phyloP scores from a whole-genome alignment of 495 filamentous ascomycete species.

The Lepraria neglecta region DNA sequence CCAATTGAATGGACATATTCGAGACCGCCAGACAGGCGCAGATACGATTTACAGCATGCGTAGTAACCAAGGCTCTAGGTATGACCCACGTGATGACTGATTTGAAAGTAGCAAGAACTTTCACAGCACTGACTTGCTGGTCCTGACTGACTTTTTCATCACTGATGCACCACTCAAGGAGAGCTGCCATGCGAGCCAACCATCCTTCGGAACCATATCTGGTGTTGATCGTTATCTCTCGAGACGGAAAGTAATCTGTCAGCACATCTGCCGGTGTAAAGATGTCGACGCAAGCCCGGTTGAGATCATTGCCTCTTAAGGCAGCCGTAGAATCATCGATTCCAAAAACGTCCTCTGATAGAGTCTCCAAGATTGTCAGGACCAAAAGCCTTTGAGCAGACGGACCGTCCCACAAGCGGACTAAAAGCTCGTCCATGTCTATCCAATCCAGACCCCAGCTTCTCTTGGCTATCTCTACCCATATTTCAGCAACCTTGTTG shows the following conservation, averaged over 20 bases:
- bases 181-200: conserved; percentile 67
- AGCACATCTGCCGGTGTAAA: conserved; percentile 77
- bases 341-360: conserved; percentile 91
- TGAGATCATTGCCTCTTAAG: conserved; percentile 72
- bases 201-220: conserved; percentile 79
- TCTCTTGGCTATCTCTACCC: conserved; percentile 90
- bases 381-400: conserved; percentile 73
- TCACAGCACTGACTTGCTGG: conserved; percentile 58
- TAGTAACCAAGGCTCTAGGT: conserved; percentile 66
- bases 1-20: conserved; percentile 69
- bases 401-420: conserved; percentile 71
- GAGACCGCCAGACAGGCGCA: conserved; percentile 67
- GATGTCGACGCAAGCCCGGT: conserved; percentile 84
- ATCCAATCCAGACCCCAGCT: conserved; percentile 88
- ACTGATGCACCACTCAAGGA: conserved; percentile 67
- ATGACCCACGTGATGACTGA: conserved; percentile 78
- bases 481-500: conserved; percentile 92
- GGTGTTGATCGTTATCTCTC: conserved; percentile 55
- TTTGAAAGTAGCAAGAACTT: conserved; percentile 66
- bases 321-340: conserved; percentile 80
- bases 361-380: conserved; percentile 76
- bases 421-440: conserved; percentile 83
- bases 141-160: conserved; percentile 58
- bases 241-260: conserved; percentile 61
- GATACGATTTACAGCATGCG: conserved; percentile 62